Percentiles rank a stretch among this genome's conserved stretches.
phyloP scores from a whole-genome alignment of 495 filamentous ascomycete genomes.

The Articulospora tetracladia region DNA sequence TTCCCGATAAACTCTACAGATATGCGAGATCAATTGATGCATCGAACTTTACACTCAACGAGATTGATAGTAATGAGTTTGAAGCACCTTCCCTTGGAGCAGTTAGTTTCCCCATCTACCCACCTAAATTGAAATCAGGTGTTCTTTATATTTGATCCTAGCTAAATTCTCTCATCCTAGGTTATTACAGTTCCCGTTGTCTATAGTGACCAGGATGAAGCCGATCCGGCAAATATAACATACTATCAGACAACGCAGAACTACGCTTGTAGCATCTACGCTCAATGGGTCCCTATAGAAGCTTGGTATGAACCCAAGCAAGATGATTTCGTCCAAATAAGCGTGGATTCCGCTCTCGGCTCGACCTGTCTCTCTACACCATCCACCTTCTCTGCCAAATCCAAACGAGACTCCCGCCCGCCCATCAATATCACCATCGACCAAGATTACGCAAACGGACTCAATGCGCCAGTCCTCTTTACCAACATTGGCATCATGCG shows the following conservation, averaged over 20 bases:
- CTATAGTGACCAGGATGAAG: too few species aligned
- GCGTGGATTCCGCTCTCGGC: neutral
- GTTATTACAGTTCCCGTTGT: conserved; percentile 3
- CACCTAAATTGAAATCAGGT: neutral
- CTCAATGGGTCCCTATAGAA: conserved; percentile 6
- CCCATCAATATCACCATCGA: conserved; percentile 8
- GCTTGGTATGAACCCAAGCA: conserved; percentile 6
- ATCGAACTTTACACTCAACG: conserved; percentile 5
- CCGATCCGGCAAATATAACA: conserved; percentile 1
- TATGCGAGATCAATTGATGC: neutral
- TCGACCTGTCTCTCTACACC: conserved; percentile 1
- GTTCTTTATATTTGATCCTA: too few species aligned
- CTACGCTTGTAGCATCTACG: conserved; percentile 9
- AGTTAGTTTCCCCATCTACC: neutral
- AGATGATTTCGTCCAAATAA: neutral
- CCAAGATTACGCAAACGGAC: conserved; percentile 4
- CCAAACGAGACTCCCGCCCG: neutral
- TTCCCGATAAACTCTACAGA: conserved; percentile 5
- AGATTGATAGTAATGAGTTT: neutral
- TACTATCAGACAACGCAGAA: conserved; percentile 7
- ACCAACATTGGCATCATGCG: neutral
- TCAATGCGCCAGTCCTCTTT: conserved; percentile 3
- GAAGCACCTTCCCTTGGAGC: conserved; percentile 1
- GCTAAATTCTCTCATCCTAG: too few species aligned
- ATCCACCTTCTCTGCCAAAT: too few species aligned